Evolutionary conservation across 495 filamentous ascomycete species (phyloP).

Genomic region (Penicillium alfredii): DNA sequence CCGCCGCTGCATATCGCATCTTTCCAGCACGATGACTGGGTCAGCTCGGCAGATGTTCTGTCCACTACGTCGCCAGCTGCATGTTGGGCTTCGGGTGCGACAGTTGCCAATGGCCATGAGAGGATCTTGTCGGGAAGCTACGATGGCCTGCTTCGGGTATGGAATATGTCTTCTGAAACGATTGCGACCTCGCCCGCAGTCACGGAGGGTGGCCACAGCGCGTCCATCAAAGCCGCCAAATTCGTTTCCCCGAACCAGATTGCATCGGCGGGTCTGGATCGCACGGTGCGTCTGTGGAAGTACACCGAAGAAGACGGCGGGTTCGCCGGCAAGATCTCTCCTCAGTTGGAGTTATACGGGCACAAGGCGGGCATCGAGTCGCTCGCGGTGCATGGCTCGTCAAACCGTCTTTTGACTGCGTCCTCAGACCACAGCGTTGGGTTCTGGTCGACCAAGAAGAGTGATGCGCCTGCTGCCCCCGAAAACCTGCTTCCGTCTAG

Average conservation of each 20-base stretch:
- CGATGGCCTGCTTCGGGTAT: slow-evolving; percentile 80
- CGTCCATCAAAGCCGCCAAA: slow-evolving; percentile 71
- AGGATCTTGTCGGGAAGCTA: slow-evolving; percentile 84
- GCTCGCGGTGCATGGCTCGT: slow-evolving; percentile 67
- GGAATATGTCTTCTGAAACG: slow-evolving; percentile 77
- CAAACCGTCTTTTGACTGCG: slow-evolving; percentile 74
- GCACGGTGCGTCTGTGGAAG: slow-evolving; percentile 80
- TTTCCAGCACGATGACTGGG: slow-evolving; percentile 96
- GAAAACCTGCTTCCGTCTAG: slow-evolving; percentile 57
- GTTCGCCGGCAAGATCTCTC: slow-evolving; percentile 58
- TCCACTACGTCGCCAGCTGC: slow-evolving; percentile 59
- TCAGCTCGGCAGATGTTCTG: slow-evolving; percentile 82
- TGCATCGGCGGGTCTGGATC: slow-evolving; percentile 75
- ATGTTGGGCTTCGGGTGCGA: slow-evolving; percentile 44
- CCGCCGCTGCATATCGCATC: slow-evolving; percentile 79
- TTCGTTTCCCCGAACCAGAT: slow-evolving; percentile 71
- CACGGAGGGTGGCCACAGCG: slow-evolving; percentile 62
- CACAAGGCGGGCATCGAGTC: slow-evolving; percentile 71
- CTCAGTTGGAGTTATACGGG: slow-evolving; percentile 78
- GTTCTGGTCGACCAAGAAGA: slow-evolving; percentile 75
- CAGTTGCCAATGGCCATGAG: slow-evolving; percentile 46
- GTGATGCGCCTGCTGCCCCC: slow-evolving; percentile 64
- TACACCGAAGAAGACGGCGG: slow-evolving; percentile 61
- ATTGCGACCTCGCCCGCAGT: slow-evolving; percentile 61
- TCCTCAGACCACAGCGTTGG: slow-evolving; percentile 74